phyloP scores from a whole-genome alignment of 2,329 filamentous ascomycete species.

The Epichloe sibirici region DNA sequence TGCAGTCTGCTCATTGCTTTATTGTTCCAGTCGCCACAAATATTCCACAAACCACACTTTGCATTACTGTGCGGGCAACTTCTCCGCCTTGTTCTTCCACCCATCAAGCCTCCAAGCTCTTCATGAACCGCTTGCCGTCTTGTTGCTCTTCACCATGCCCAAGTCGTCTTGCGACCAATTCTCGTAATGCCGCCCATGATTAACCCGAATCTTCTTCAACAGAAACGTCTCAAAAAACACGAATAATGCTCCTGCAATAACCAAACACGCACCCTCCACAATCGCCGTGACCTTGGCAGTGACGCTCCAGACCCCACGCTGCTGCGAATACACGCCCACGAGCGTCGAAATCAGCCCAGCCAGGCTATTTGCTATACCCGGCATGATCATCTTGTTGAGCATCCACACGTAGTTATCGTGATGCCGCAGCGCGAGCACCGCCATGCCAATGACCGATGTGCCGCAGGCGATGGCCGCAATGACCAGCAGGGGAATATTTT shows the following conservation, averaged over 20 bases:
- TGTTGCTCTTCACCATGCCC: neutral
- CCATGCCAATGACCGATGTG: slow-evolving; percentile 22
- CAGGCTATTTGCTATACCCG: slow-evolving; percentile 31
- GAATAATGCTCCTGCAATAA: slow-evolving; percentile 17
- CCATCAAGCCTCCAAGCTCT: neutral
- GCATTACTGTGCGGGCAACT: neutral
- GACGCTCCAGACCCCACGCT: slow-evolving; percentile 30
- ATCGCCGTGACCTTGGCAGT: slow-evolving; percentile 26
- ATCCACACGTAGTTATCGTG: slow-evolving; percentile 41
- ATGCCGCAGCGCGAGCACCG: slow-evolving; percentile 31
- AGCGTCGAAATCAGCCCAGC: slow-evolving; percentile 38
- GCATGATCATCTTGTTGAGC: slow-evolving; percentile 37
- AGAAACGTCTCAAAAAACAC: slow-evolving; percentile 20
- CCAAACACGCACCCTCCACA: slow-evolving; percentile 21
- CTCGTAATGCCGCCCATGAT: slow-evolving; percentile 15
- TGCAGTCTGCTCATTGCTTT: neutral
- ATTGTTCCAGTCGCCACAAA: neutral
- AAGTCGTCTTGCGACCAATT: slow-evolving; percentile 4
- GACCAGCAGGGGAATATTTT: slow-evolving; percentile 28
- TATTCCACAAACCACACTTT: neutral
- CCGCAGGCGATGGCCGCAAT: slow-evolving; percentile 31
- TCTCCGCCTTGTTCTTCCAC: neutral
- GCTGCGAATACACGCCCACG: slow-evolving; percentile 35
- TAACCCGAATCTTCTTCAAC: slow-evolving; percentile 18
- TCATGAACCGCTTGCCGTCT: neutral